Conservation (phyloP, 768 basidiomycete genomes). For the Tubosaeta sp. region DNA sequence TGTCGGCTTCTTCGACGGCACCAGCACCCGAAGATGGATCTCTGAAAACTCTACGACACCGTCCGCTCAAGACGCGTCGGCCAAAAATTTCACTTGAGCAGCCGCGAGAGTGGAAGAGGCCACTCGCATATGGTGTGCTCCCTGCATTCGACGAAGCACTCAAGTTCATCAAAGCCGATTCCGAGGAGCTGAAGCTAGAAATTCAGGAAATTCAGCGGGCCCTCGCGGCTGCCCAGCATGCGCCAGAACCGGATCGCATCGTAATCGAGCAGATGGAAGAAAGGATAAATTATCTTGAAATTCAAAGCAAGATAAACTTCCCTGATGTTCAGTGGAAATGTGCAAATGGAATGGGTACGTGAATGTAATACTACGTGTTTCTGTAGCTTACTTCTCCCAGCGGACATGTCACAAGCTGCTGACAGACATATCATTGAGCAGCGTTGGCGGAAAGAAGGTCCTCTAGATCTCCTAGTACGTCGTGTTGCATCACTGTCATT, state of each 20-base stretch:
- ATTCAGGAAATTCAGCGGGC: conserved; percentile 19
- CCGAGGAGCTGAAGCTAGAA: conserved; percentile 38
- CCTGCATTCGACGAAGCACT: conserved; percentile 87
- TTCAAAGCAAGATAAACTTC: conserved; percentile 82
- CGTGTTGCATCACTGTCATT: background rate
- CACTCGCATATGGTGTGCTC: conserved; percentile 56
- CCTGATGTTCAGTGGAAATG: conserved; percentile 79
- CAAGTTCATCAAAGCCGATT: conserved; percentile 61
- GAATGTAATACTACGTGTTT: background rate
- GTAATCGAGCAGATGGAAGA: conserved; percentile 32
- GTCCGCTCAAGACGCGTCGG: conserved; percentile 34
- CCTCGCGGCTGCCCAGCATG: conserved; percentile 20
- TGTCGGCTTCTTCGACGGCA: conserved; percentile 7
- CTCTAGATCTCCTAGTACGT: conserved; percentile 72
- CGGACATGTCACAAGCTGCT: conserved; percentile 61
- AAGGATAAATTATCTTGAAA: conserved; percentile 57
- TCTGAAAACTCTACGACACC: conserved; percentile 5
- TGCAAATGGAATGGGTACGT: conserved; percentile 72
- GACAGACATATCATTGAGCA: conserved; percentile 81
- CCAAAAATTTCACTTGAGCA: conserved; percentile 48
- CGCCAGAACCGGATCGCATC: conserved; percentile 21
- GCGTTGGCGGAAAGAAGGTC: conserved; percentile 81
- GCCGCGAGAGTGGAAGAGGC: conserved; percentile 62
- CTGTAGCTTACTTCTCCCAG: conserved; percentile 30
- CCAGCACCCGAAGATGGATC: conserved; percentile 4